These are phyloP conservation scores for Schwanniomyces yamadae DNA, from an alignment of 805 yeast species.

Conservation along the genomic window DNA sequence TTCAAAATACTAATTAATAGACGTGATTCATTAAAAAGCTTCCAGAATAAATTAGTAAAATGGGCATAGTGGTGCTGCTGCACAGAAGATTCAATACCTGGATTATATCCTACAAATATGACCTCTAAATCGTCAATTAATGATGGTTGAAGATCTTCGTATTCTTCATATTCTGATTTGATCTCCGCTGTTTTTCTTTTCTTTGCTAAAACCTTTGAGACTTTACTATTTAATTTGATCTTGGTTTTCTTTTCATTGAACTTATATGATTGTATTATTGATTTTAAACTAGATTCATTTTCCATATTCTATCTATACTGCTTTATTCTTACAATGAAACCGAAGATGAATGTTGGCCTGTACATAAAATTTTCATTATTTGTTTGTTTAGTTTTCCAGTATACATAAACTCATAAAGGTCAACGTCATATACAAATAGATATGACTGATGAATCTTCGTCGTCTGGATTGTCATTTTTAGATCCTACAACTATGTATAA, in stretches of 20 bases:
- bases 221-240: background rate
- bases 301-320: no score
- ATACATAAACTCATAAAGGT: no score
- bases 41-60: slow-evolving; percentile 67
- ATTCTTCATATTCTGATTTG: slow-evolving; percentile 10
- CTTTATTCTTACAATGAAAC: no score
- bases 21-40: slow-evolving; percentile 52
- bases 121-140: slow-evolving; percentile 26
- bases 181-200: slow-evolving; percentile 3
- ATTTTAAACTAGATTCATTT: slow-evolving; percentile 9
- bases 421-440: no score
- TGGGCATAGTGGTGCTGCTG: slow-evolving; percentile 75
- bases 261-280: slow-evolving; percentile 16
- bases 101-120: slow-evolving; percentile 71
- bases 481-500: slow-evolving; percentile 9
- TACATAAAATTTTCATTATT: no score
- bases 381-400: no score
- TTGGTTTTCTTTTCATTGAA: slow-evolving; percentile 8
- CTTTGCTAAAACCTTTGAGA: slow-evolving; percentile 3
- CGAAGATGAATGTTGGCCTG: no score
- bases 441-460: slow-evolving; percentile 8
- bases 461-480: slow-evolving; percentile 11
- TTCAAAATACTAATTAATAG: slow-evolving; percentile 30
- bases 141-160: slow-evolving; percentile 35
- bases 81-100: slow-evolving; percentile 60